Percentiles rank a stretch among this genome's conserved stretches.
These are phyloP conservation scores for Phyllosticta citribraziliensis DNA, from an alignment of 2,329 filamentous ascomycete species.

Conservation along the genomic window DNA sequence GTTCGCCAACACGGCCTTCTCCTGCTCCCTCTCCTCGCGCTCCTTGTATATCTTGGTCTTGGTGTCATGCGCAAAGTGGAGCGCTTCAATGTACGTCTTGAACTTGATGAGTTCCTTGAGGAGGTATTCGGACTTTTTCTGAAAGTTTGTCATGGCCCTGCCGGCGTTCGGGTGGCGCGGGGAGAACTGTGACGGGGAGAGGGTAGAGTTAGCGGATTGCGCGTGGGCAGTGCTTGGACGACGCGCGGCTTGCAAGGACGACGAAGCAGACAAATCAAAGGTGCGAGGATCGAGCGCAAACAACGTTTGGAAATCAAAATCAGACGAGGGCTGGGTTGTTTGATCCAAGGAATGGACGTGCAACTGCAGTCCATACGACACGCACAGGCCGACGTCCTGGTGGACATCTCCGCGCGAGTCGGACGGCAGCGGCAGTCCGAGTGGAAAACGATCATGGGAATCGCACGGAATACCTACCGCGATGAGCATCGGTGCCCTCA, in stretches of 20 bases:
- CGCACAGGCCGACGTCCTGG: neutral
- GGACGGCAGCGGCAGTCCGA: neutral
- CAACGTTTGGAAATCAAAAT: neutral
- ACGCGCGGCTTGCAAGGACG: neutral
- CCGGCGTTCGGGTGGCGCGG: conserved; percentile 69
- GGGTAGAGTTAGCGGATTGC: conserved; percentile 13
- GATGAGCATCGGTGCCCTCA: conserved; percentile 77
- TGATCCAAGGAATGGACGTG: neutral
- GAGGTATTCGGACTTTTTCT: conserved; percentile 86
- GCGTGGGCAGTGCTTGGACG: neutral
- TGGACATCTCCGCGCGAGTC: neutral
- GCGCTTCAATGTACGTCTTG: conserved; percentile 81
- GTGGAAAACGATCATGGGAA: neutral
- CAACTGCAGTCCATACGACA: neutral
- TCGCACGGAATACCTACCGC: conserved; percentile 43
- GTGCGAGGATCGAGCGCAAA: neutral
- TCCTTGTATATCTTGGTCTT: conserved; percentile 59
- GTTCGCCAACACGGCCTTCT: neutral
- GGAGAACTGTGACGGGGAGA: conserved; percentile 50
- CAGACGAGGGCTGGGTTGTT: neutral
- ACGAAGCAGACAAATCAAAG: neutral
- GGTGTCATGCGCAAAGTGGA: conserved; percentile 59
- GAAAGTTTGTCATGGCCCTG: conserved; percentile 93
- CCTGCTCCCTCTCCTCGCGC: conserved; percentile 15
- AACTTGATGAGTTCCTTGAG: conserved; percentile 95